Evolutionary conservation across 345 rosid species (phyloP), one percentile per base, ranked within the genome.

Genomic region (Eucalyptus marginata): DNA sequence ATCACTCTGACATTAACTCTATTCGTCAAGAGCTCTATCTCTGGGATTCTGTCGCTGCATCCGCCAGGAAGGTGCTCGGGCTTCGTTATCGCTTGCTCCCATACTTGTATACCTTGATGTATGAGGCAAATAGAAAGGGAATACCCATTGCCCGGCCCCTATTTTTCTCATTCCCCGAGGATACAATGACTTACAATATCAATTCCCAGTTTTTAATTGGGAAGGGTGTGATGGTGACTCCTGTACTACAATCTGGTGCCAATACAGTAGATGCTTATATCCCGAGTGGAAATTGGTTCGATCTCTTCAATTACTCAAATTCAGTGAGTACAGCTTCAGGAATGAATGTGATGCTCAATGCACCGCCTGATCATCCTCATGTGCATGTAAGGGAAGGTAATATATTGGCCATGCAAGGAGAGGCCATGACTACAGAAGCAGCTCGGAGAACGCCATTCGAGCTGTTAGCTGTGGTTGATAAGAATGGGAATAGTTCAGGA

Each of bases 91-190:
- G 92, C 68, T 89, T 96, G 22, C 96, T 96, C 49, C 99, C 98
- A 31, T 91, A 95, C 92, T 92, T 93, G 66, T 96, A 96, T 93
- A 96, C 97, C 8, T 88, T 95, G 54, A 94, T 96, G 99, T 92
- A 90, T 31, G 93, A 91, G 87, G 96, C 99, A 46, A 95, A 93
- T 86, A 49, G 36, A 10, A 92, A 91, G 11, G 99, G 99, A 7
- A 76, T 93, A 8, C 99, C 99, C 1, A 96, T 96, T 14, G 98
- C 97, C 6, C 91, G 99, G n/a, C 98, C 98, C 3, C 93, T 96
- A 14, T 96, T 96, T 91, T 96, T 96, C 93, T 92, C 97, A 1
- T 95, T 96, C 88, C 94, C 97, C 18, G 88, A 86, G 81, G 99
- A 96, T 87, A 88, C 71, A 31, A 86, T 89, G 7, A 96, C 96